Evolutionary conservation across 306 rosid genomes (phyloP), one percentile per base, ranked within the genome.

Genomic region (Echinosophora koreensis): DNA sequence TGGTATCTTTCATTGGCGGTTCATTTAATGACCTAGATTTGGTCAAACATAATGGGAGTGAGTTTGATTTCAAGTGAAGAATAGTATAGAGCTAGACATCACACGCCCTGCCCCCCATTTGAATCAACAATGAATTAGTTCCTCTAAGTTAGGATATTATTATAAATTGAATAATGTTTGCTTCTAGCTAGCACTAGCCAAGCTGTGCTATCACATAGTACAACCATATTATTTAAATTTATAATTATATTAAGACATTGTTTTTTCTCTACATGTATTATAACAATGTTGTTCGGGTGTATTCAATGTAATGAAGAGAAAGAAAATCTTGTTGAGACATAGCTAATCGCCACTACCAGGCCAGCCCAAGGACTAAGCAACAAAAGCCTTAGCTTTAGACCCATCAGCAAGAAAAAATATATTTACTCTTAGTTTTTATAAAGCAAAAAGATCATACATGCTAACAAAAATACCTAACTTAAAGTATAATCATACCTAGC

Each of bases 1-100:
- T 70, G 87, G 87, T 74, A 74, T 79, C 84, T 80, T 80, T 79
- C 84, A 14, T 67, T 74, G 81, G 80, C 79, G 28, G 66, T 74
- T 78, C 79, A 37, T 75, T 75, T 79, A 69, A 44, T 74, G 66
- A 56, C 60, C 75, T 76, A 62, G 66, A 74, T 83, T 69, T 84
- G 76, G 81, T 70, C 84, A 84, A 84, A 80, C 84, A 76, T 63
- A 71, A 27, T 12, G 66, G 76, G 39, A 56, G 22, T 8, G 67
- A 69, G 3, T 79, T 79, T 16, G 34, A 67, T 67, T 78, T 78
- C 80, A 50, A 78, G 83, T 78, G 68, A 12, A 83, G 41, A 84
- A 64, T 83, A 78, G 78, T 46, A 83, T 78, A 60, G 73, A 22
- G 80, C 17, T 65, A 22, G 22, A 22, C 22, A 49, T 38, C 72